Conservation (phyloP, 2,329 filamentous ascomycete genomes). For the Botryosphaeria dothidea region DNA sequence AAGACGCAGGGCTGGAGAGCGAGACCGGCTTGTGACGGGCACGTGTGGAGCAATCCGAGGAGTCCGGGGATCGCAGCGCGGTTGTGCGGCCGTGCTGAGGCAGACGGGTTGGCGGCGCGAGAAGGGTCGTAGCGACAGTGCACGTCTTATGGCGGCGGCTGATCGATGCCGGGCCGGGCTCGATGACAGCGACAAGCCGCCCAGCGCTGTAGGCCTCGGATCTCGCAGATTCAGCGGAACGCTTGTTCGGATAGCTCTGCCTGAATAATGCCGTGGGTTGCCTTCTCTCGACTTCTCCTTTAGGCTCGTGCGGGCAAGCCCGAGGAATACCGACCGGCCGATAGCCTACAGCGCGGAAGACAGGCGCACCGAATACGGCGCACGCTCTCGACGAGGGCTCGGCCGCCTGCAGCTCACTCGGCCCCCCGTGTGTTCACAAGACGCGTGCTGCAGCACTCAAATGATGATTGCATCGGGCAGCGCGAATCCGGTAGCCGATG, state of each 20-base stretch:
- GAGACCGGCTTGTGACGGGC: slow-evolving; percentile 15
- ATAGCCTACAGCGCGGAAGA: slow-evolving; percentile 7
- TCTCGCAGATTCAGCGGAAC: slow-evolving; percentile 1
- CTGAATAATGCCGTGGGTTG: not conserved
- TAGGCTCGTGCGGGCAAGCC: not conserved
- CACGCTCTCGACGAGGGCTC: not conserved
- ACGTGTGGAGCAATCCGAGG: slow-evolving; percentile 13
- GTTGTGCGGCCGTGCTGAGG: slow-evolving; percentile 8
- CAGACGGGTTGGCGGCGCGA: not conserved
- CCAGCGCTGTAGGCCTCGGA: not conserved
- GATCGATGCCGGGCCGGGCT: not conserved
- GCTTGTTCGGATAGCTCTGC: not conserved
- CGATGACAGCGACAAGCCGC: not conserved
- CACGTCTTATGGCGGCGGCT: not conserved
- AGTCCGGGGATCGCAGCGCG: slow-evolving; percentile 7
- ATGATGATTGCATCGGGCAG: not conserved
- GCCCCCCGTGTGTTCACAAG: not conserved
- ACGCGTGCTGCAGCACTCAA: not conserved
- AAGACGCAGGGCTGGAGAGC: not conserved
- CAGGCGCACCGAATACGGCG: slow-evolving; percentile 2
- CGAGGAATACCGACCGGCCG: not conserved
- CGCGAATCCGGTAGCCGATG: slow-evolving; percentile 2
- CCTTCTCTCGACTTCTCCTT: not conserved
- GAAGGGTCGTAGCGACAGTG: not conserved
- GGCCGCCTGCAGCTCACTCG: not conserved